These are phyloP conservation scores for Nemania diffusa DNA, from an alignment of 2,329 filamentous ascomycete species.

Conservation along the genomic window DNA sequence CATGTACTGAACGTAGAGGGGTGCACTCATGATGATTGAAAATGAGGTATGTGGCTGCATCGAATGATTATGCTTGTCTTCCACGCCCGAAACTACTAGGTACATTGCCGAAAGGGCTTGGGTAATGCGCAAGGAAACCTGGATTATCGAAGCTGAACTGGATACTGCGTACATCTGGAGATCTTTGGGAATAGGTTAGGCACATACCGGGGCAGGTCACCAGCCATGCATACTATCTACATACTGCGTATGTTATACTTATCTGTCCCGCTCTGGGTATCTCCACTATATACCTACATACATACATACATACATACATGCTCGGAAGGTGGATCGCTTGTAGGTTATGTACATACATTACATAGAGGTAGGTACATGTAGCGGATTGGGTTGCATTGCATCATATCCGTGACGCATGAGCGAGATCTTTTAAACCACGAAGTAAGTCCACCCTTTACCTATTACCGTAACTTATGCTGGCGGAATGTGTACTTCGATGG, in stretches of 20 bases:
- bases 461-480: background rate
- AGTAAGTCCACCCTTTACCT: background rate
- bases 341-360: background rate
- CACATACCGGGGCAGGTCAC: slow-evolving; percentile 7
- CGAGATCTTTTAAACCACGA: background rate
- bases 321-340: background rate
- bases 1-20: slow-evolving; percentile 11
- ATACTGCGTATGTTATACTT: no score
- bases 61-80: slow-evolving; percentile 16
- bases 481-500: background rate
- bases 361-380: slow-evolving; percentile 4
- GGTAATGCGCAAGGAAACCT: slow-evolving; percentile 6
- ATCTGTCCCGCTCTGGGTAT: background rate
- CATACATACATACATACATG: no score
- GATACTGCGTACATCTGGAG: background rate
- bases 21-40: slow-evolving; percentile 13
- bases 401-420: slow-evolving; percentile 10
- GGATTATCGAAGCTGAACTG: background rate
- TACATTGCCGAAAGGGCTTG: background rate
- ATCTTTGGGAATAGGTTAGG: background rate
- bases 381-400: slow-evolving; percentile 21
- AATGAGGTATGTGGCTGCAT: background rate
- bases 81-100: background rate
- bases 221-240: background rate
- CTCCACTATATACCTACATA: background rate